A percentile compares a stretch with the other conserved stretches of the same genome.
Conservation (phyloP, 2,329 filamentous ascomycete species). For the Gaeumannomyces tritici region DNA sequence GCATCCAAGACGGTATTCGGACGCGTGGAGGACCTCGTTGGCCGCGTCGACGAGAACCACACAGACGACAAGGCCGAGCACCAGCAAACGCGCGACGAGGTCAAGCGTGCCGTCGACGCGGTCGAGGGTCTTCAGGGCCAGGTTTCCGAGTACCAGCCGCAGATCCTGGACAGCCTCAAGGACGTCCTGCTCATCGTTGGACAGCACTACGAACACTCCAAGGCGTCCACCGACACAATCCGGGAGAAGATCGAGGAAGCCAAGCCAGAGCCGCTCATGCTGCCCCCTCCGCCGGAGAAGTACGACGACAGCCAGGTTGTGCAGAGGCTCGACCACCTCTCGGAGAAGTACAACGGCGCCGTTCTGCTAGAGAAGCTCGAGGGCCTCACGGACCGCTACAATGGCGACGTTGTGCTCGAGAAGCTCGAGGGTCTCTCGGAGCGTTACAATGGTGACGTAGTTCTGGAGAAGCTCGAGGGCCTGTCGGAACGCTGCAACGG, state of each 20-base stretch:
- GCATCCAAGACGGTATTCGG: conserved; percentile 81
- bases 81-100: conserved; percentile 69
- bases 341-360: conserved; percentile 30
- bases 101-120: conserved; percentile 62
- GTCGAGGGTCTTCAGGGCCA: conserved; percentile 72
- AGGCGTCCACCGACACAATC: conserved; percentile 48
- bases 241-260: conserved; percentile 52
- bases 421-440: conserved; percentile 7
- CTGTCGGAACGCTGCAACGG: conserved; percentile 35
- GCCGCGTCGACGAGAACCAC: conserved; percentile 67
- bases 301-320: conserved; percentile 56
- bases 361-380: conserved; percentile 54
- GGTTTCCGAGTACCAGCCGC: conserved; percentile 74
- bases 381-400: conserved; percentile 38
- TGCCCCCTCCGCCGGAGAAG: conserved; percentile 44
- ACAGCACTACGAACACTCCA: conserved; percentile 83
- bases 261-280: conserved; percentile 48
- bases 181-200: conserved; percentile 76
- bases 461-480: conserved; percentile 43
- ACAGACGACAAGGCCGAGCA: conserved; percentile 69
- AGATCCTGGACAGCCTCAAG: conserved; percentile 77
- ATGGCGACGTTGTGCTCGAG: conserved; percentile 29
- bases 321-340: conserved; percentile 40
- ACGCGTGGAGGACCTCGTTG: conserved; percentile 69
- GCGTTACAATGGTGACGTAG: conserved; percentile 27